Evolutionary conservation across 2,329 filamentous ascomycete genomes (phyloP).

Genomic region (Periconia macrospinosa): DNA sequence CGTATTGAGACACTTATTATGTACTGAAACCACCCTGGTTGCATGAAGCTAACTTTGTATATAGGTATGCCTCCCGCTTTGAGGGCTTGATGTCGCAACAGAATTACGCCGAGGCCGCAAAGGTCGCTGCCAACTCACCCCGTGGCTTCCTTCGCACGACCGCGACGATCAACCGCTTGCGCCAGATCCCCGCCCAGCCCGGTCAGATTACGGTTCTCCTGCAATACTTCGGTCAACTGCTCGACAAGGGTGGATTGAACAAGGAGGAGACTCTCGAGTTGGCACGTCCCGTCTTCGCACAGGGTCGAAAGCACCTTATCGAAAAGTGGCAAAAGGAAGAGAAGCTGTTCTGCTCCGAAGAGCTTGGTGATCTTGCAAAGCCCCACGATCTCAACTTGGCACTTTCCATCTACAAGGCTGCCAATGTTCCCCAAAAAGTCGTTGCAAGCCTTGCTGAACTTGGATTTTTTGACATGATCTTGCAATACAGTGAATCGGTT

Average conservation of each 20-base stretch:
- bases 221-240: conserved; percentile 95
- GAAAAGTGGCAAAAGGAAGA: conserved; percentile 98
- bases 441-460: conserved; percentile 94
- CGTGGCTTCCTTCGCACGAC: conserved; percentile 91
- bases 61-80: conserved; percentile 71
- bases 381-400: conserved; percentile 87
- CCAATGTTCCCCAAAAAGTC: conserved; percentile 89
- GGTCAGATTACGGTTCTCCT: conserved; percentile 92
- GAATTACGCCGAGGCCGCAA: conserved; percentile 86
- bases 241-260: conserved; percentile 94
- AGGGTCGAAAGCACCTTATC: conserved; percentile 91
- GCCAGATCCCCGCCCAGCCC: conserved; percentile 76
- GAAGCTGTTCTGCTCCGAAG: conserved; percentile 94
- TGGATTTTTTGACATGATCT: conserved; percentile 94
- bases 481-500: conserved; percentile 82
- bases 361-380: conserved; percentile 91
- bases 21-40: no score
- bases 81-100: conserved; percentile 80
- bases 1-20: no score
- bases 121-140: conserved; percentile 94
- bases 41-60: no score
- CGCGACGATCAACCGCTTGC: conserved; percentile 95
- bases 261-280: conserved; percentile 92
- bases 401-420: conserved; percentile 85
- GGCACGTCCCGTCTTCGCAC: conserved; percentile 85